These are phyloP conservation scores for Ampelocalamus luodianensis DNA, from an alignment of 176 grass and related monocot species.

Conservation along the genomic window DNA sequence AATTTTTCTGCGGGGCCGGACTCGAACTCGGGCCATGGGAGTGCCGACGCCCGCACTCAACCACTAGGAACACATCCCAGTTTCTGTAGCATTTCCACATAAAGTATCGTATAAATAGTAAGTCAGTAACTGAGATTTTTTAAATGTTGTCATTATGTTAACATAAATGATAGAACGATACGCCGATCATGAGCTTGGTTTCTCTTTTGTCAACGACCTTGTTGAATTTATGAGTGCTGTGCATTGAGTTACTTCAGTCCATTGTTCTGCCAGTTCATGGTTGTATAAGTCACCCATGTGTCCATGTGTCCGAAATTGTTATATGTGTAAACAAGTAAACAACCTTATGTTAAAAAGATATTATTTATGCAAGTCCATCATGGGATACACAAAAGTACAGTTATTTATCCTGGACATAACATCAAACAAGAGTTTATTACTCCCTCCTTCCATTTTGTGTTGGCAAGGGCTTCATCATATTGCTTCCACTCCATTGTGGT, in stretches of 20 bases:
- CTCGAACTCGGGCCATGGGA: neutral
- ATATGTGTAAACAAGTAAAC: neutral
- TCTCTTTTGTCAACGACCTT: neutral
- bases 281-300: neutral
- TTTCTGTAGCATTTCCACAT: conserved; percentile 2
- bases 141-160: neutral
- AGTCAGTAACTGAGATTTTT: neutral
- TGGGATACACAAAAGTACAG: neutral
- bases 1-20: neutral
- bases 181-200: neutral
- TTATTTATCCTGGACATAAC: neutral
- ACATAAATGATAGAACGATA: neutral
- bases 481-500: neutral
- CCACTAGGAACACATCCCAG: neutral
- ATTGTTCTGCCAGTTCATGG: neutral
- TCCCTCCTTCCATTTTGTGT: conserved; percentile 1
- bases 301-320: conserved; percentile 4
- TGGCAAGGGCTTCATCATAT: neutral
- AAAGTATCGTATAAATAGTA: neutral
- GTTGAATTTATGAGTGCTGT: neutral
- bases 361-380: neutral
- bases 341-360: neutral
- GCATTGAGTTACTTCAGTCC: neutral
- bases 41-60: neutral
- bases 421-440: neutral